A percentile compares a stretch with the other conserved stretches of the same genome.
phyloP scores from a whole-genome alignment of 208 protist species.

The Herpetomonas muscarum region DNA sequence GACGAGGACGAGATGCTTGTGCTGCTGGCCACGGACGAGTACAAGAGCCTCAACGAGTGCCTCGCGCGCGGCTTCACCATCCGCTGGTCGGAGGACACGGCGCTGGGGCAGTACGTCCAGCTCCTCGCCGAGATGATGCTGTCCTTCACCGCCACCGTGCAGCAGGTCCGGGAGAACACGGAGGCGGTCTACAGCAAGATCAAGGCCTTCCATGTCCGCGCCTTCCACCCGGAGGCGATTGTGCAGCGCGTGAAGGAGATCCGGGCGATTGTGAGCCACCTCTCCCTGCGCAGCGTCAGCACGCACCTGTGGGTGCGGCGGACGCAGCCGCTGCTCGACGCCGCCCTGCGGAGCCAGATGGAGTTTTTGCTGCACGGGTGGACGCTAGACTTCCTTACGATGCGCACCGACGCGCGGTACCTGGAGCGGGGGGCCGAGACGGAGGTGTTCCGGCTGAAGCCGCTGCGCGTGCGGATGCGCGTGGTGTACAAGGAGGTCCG shows the following conservation, averaged over 20 bases:
- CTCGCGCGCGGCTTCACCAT: slow-evolving; percentile 53
- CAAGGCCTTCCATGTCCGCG: slow-evolving; percentile 27
- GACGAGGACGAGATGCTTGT: slow-evolving; percentile 75
- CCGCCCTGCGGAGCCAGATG: slow-evolving; percentile 61
- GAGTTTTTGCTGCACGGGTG: slow-evolving; percentile 66
- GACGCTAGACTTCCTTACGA: slow-evolving; percentile 80
- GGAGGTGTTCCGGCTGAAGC: slow-evolving; percentile 72
- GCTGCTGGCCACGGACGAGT: slow-evolving; percentile 73
- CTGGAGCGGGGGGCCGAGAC: slow-evolving; percentile 49
- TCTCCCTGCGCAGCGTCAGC: slow-evolving; percentile 57
- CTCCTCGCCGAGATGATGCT: slow-evolving; percentile 57
- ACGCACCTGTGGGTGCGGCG: slow-evolving; percentile 63
- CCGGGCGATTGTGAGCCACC: slow-evolving; percentile 35
- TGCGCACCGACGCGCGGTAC: slow-evolving; percentile 66
- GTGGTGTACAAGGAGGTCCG: slow-evolving; percentile 77
- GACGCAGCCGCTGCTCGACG: slow-evolving; percentile 69
- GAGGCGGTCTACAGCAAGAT: slow-evolving; percentile 50
- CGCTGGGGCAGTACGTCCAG: slow-evolving; percentile 45
- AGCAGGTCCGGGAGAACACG: slow-evolving; percentile 58
- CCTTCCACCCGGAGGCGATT: slow-evolving; percentile 61
- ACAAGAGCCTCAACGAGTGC: slow-evolving; percentile 54
- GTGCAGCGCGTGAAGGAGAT: slow-evolving; percentile 55
- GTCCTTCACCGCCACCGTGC: slow-evolving; percentile 45
- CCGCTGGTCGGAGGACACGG: slow-evolving; percentile 60
- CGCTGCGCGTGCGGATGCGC: slow-evolving; percentile 77